These are phyloP conservation scores for Fusarium circinatum DNA, from an alignment of 2,329 filamentous ascomycete species.

Conservation along the genomic window DNA sequence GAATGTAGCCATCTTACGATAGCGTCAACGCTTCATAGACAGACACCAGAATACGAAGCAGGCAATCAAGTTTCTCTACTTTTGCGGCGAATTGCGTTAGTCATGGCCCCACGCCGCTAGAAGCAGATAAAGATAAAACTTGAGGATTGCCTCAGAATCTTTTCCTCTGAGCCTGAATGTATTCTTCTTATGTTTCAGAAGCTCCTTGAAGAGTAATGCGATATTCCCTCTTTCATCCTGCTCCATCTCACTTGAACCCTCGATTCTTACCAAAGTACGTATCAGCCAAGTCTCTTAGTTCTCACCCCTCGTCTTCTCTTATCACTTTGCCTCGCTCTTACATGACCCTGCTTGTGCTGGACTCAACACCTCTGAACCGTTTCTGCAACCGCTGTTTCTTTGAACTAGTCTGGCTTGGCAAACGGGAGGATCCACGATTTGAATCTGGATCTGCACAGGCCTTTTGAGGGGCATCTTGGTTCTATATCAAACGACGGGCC, in stretches of 20 bases:
- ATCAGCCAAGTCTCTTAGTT: background rate
- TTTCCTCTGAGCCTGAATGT: background rate
- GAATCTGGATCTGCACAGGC: slow-evolving; percentile 29
- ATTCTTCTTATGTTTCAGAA: background rate
- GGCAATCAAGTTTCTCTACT: background rate
- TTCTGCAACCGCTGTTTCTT: background rate
- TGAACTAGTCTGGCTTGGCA: background rate
- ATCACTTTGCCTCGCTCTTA: slow-evolving; percentile 10
- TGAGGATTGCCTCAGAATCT: background rate
- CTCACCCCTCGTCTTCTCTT: slow-evolving; percentile 3
- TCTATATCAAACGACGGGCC: slow-evolving; percentile 24
- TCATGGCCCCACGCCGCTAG: slow-evolving; percentile 22
- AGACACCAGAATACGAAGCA: background rate
- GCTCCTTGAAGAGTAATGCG: slow-evolving; percentile 8
- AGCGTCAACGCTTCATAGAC: background rate
- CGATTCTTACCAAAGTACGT: slow-evolving; percentile 18
- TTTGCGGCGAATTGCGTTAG: background rate
- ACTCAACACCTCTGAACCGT: background rate
- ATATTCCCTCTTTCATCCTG: background rate
- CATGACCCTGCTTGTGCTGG: background rate
- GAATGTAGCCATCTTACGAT: background rate
- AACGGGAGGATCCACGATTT: slow-evolving; percentile 3
- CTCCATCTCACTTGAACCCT: background rate
- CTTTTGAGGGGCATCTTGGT: slow-evolving; percentile 31
- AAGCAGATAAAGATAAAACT: slow-evolving; percentile 11